Evolutionary conservation across 2,329 filamentous ascomycete genomes (phyloP).

Genomic region (Aspergillus japonicus): DNA sequence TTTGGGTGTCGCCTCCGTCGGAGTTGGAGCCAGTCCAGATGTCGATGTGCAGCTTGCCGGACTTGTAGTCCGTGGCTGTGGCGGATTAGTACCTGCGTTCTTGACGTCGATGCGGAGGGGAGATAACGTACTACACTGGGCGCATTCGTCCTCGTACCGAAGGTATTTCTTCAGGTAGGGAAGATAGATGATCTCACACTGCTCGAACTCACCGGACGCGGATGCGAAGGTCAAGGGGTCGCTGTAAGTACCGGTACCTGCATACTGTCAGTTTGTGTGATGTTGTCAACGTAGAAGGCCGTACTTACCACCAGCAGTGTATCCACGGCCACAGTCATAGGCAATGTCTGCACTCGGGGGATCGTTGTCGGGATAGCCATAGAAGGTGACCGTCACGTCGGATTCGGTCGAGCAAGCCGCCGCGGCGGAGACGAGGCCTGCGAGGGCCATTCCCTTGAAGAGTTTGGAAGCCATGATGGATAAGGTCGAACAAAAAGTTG

Average conservation of each 20-base stretch:
- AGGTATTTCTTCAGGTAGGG: slow-evolving; percentile 17
- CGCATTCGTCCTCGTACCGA: slow-evolving; percentile 13
- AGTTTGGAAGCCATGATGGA: background rate
- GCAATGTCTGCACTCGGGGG: background rate
- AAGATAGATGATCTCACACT: slow-evolving; percentile 16
- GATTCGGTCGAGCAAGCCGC: background rate
- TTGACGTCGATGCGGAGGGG: background rate
- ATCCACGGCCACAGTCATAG: background rate
- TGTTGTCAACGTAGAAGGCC: background rate
- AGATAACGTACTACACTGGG: slow-evolving; percentile 10
- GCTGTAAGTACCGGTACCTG: slow-evolving; percentile 10
- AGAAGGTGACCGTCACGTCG: background rate
- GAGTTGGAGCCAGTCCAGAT: slow-evolving; percentile 11
- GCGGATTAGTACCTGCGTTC: background rate
- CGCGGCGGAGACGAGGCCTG: background rate
- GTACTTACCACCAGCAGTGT: background rate
- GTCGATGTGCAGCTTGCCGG: slow-evolving; percentile 12
- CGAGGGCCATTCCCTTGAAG: background rate
- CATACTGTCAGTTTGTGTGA: background rate
- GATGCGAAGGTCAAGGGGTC: slow-evolving; percentile 16
- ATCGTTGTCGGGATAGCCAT: background rate
- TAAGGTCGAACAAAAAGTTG: too few species aligned
- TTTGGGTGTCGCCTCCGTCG: background rate
- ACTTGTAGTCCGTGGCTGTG: slow-evolving; percentile 8
- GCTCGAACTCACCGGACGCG: slow-evolving; percentile 11